A percentile compares a stretch with the other conserved stretches of the same genome.
Evolutionary conservation across 768 basidiomycete species (phyloP).

Genomic region (Steccherinum ochraceum): DNA sequence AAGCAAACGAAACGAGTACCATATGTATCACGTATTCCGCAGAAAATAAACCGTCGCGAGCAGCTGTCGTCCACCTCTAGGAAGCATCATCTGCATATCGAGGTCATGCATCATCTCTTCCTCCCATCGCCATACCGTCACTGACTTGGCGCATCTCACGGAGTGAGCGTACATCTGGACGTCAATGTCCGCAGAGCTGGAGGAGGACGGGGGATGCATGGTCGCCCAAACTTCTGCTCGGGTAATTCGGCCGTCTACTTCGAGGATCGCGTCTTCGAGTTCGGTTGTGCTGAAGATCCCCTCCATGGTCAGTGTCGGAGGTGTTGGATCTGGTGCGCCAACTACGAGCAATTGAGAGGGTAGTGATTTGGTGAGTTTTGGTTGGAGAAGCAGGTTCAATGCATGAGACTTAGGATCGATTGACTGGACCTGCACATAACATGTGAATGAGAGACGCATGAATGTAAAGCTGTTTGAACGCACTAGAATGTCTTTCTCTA

Average conservation of each 20-base stretch:
- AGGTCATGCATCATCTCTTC: slow-evolving; percentile 21
- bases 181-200: not conserved
- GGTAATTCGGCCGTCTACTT: slow-evolving; percentile 44
- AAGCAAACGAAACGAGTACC: too few species aligned
- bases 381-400: slow-evolving; percentile 37
- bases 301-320: slow-evolving; percentile 16
- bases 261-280: slow-evolving; percentile 47
- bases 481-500: slow-evolving; percentile 56
- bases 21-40: slow-evolving; percentile 16
- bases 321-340: slow-evolving; percentile 18
- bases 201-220: slow-evolving; percentile 14
- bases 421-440: slow-evolving; percentile 35
- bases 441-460: not conserved
- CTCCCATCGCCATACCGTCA: slow-evolving; percentile 50
- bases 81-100: slow-evolving; percentile 14
- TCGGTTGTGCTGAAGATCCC: slow-evolving; percentile 29
- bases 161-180: slow-evolving; percentile 1
- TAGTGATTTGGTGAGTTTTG: slow-evolving; percentile 30
- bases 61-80: slow-evolving; percentile 36
- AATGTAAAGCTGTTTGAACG: slow-evolving; percentile 13
- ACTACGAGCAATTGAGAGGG: slow-evolving; percentile 28
- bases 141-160: slow-evolving; percentile 48
- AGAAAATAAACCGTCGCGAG: slow-evolving; percentile 48
- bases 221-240: slow-evolving; percentile 19
- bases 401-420: slow-evolving; percentile 36